Base-by-base conservation (phyloP, 2,329 filamentous ascomycete species). In the Fusarium floridanum region DNA sequence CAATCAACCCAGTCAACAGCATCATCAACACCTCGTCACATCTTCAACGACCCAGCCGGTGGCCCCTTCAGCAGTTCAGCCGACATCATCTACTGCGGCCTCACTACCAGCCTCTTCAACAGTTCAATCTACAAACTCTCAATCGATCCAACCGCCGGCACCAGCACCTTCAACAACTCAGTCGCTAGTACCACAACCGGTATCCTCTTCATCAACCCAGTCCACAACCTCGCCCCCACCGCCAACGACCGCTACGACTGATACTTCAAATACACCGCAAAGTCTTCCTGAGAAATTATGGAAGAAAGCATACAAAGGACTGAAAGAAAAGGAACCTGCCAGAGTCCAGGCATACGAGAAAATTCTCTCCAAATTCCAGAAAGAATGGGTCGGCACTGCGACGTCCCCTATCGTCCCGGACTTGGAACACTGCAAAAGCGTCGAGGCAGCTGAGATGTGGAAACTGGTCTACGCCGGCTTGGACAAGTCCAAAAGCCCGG, bases 311-410 rank as follows among this genome's bases (percentile, higher is more conserved):
- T 79, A 77, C 39, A 67, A 76, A 22, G 61, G 63, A 16, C 65
- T 78, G 10, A 71, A 76, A 29, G 27, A 29, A 3, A 34, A 61
- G 0, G 71, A 79, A 16, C 12, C 64, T 10, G 37, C 69, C 5
- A 39, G 77, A 10, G 74, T 76, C 6, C 39, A 75, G 14, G 64
- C 64, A 5, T 79, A 80, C 27, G 73, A 79, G 57, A 62, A 71
- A 32, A 64, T 79, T 2, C 53, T 78, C 5, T n/a, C 37, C 2
- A 43, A 70, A 43, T 69, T 77, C n/a, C 3, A 43, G 10, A n/a
- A 65, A 10, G 43, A 66, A 27, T 43, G 56, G 14, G 6, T 22
- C 12, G 16, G 60, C 5, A 4, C 41, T 4, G 11, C 1, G 12
- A 37, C 16, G 12, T 5, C 20, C n/a, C 6, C 34, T 4, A 12